phyloP scores from a whole-genome alignment of 2,329 filamentous ascomycete genomes.

The Pseudodiploospora longispora region DNA sequence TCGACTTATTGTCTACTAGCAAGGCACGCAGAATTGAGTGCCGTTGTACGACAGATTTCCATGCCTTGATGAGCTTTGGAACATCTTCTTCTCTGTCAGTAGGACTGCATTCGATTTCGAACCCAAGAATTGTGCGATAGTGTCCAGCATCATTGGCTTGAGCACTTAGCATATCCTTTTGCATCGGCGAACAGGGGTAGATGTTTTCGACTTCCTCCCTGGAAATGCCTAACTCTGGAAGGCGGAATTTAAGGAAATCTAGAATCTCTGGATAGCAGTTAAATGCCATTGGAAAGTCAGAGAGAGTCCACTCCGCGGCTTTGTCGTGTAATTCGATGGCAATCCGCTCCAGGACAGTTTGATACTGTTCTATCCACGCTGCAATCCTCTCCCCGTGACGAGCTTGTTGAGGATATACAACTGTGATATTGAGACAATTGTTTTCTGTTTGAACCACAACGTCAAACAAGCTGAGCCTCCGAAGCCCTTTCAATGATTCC shows the following conservation, averaged over 20 bases:
- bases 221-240: not conserved
- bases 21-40: constrained; percentile 8
- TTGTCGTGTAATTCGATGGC: not conserved
- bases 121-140: not conserved
- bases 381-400: not conserved
- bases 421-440: not conserved
- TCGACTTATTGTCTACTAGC: constrained; percentile 5
- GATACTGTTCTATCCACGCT: not conserved
- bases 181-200: constrained; percentile 8
- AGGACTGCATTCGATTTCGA: not conserved
- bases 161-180: constrained; percentile 5
- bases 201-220: constrained; percentile 1
- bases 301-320: constrained; percentile 13
- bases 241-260: constrained; percentile 1
- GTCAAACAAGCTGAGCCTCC: too few species aligned
- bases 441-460: not conserved
- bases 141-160: not conserved
- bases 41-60: constrained; percentile 2
- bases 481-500: not conserved
- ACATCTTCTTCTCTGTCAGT: not conserved
- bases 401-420: not conserved
- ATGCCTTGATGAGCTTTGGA: constrained; percentile 1
- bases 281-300: constrained; percentile 17
- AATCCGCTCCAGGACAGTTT: not conserved
- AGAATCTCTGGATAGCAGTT: constrained; percentile 3